Evolutionary conservation across 1,284 basidiomycete genomes (phyloP), one percentile per base, ranked within the genome.

Genomic region (Rhodofomes roseus): DNA sequence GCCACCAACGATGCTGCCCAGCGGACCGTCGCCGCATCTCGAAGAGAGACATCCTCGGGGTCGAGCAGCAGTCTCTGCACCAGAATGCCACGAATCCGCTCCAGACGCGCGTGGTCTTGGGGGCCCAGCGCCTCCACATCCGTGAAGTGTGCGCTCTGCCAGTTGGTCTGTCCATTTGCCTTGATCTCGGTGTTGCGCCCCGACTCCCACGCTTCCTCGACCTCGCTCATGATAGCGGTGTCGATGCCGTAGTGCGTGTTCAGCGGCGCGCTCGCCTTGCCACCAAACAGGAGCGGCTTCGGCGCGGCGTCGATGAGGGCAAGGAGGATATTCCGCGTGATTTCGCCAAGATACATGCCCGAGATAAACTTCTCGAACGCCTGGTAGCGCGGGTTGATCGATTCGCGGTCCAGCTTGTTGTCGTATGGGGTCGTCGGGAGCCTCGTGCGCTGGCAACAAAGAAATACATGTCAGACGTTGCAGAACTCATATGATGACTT

Each of bases 331-430:
- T 92, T 92, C 54, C 96, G 89, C 22, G 90, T 85, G 65, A 98
- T 86, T 76, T 99, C 96, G 60, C 96, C 96, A 41, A 98, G 86
- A 75, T 99, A 98, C 96, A 99, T 98, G 61, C 97, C 97, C 2
- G 95, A 97, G 65, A 99, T 93, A 79, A 98, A 95, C 79, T 99
- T 99, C 75, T 99, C 97, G 70, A 96, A 99, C 1, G 92, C 90
- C 74, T 99, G 96, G 71, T 89, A 93, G 56, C 88, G 83, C 55
- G 95, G 95, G 70, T 98, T 98, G 74, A 98, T 98, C 54, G 91
- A 94, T 70, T 91, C 85, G 58, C 97, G 87, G 74, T 99, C 96
- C 23, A 98, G 79, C 66, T 90, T 86, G 77, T 93, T 96, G 76
- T 99, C 96, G 69, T 87, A 98, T n/a, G 91, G 86, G 0, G 96